These are phyloP conservation scores for Scleromitrula shiraiana DNA, from an alignment of 2,329 filamentous ascomycete genomes.

Conservation along the genomic window DNA sequence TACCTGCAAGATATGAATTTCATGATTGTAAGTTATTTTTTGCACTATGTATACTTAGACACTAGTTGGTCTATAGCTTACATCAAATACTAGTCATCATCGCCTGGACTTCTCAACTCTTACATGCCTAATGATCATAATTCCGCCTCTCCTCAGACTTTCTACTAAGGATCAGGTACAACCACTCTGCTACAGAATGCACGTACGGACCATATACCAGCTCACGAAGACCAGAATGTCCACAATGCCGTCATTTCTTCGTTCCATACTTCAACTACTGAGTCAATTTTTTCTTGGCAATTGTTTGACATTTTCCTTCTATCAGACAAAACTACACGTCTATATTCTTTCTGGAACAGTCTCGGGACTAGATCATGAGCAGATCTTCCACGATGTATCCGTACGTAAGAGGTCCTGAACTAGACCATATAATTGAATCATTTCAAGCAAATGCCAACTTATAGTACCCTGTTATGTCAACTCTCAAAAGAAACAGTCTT, in stretches of 20 bases:
- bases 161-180: background rate
- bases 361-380: conserved; percentile 31
- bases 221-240: conserved; percentile 3
- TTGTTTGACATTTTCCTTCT: conserved; percentile 39
- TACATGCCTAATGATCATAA: background rate
- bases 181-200: background rate
- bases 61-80: background rate
- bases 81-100: background rate
- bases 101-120: background rate
- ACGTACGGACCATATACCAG: background rate
- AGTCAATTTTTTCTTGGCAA: conserved; percentile 44
- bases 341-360: conserved; percentile 42
- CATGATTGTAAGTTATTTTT: conserved; percentile 9
- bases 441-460: conserved; percentile 44
- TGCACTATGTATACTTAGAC: no score
- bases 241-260: conserved; percentile 42
- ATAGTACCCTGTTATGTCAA: conserved; percentile 44
- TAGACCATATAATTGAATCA: conserved; percentile 35
- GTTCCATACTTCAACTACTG: conserved; percentile 43
- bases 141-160: background rate
- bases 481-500: conserved; percentile 27
- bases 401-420: conserved; percentile 35
- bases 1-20: conserved; percentile 37
- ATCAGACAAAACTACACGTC: conserved; percentile 37
- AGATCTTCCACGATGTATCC: conserved; percentile 34